Conservation (phyloP, 2,329 filamentous ascomycete species). For the Dryadomyces quercus-mongolicae region DNA sequence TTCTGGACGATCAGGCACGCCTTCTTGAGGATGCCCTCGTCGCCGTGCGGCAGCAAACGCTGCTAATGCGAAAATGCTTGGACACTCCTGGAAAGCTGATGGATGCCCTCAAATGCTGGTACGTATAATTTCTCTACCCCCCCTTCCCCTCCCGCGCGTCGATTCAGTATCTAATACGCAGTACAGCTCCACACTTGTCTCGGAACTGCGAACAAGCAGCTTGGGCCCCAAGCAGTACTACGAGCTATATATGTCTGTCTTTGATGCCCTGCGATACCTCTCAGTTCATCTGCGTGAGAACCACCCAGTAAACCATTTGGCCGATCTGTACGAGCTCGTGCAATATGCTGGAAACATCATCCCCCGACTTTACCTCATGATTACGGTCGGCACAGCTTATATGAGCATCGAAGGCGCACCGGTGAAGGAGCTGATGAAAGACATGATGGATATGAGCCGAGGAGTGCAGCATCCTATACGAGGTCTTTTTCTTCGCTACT, state of each 20-base stretch:
- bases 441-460: conserved; percentile 99
- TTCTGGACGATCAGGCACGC: conserved; percentile 71
- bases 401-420: conserved; percentile 98
- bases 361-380: conserved; percentile 94
- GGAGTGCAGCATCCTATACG: conserved; percentile 95
- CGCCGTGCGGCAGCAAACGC: conserved; percentile 93
- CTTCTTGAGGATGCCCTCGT: conserved; percentile 94
- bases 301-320: conserved; percentile 94
- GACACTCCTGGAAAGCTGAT: conserved; percentile 97
- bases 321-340: conserved; percentile 93
- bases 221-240: conserved; percentile 99
- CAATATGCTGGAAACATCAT: conserved; percentile 96
- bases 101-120: conserved; percentile 99
- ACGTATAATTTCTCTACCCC: conserved; percentile 18
- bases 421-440: conserved; percentile 99
- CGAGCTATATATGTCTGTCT: conserved; percentile 98
- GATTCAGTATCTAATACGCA: conserved; percentile 1
- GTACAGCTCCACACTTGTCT: conserved; percentile 89
- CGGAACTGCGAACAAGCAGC: conserved; percentile 93
- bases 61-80: conserved; percentile 93
- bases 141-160: background rate
- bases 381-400: conserved; percentile 96
- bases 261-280: conserved; percentile 92
- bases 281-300: conserved; percentile 95
- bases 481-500: conserved; percentile 90